Evolutionary conservation across 192 early-diverging fungal genomes (phyloP).

Genomic region (Mortierella claussenii): DNA sequence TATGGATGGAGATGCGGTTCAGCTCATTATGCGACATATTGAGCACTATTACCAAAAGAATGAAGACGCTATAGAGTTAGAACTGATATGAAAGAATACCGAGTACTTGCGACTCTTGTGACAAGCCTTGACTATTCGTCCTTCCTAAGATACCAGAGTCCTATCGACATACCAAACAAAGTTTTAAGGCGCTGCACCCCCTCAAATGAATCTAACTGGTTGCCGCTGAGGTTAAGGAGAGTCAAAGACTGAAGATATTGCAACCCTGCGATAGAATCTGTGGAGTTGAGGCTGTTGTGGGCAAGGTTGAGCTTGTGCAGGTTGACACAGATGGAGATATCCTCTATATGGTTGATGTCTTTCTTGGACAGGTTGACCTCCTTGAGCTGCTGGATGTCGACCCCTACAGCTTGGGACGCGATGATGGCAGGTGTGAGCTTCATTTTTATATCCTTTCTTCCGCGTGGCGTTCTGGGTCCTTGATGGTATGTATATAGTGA

Average conservation of each 20-base stretch:
- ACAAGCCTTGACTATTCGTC: no score
- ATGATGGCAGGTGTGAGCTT: slow-evolving; percentile 62
- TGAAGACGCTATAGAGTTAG: not conserved
- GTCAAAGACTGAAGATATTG: slow-evolving; percentile 66
- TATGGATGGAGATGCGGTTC: slow-evolving; percentile 65
- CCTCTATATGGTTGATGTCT: slow-evolving; percentile 74
- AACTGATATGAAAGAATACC: not conserved
- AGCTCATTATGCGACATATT: slow-evolving; percentile 77
- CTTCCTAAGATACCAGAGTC: not conserved
- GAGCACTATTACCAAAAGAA: slow-evolving; percentile 65
- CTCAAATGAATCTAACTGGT: slow-evolving; percentile 67
- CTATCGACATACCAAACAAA: slow-evolving; percentile 62
- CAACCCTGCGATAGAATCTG: slow-evolving; percentile 64
- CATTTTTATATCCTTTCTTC: no score
- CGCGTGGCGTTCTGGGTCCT: no score
- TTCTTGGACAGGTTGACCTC: slow-evolving; percentile 64
- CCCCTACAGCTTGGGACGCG: slow-evolving; percentile 33
- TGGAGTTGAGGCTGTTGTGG: slow-evolving; percentile 64
- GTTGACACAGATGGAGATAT: slow-evolving; percentile 70
- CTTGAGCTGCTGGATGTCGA: slow-evolving; percentile 61
- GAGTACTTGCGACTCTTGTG: no score
- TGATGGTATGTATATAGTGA: no score
- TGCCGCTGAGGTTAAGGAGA: slow-evolving; percentile 71
- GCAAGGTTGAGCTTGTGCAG: slow-evolving; percentile 71
- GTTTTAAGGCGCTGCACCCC: slow-evolving; percentile 65